Conservation (phyloP, 352 stramenopile genomes). For the Phytophthora pseudosyringae region DNA sequence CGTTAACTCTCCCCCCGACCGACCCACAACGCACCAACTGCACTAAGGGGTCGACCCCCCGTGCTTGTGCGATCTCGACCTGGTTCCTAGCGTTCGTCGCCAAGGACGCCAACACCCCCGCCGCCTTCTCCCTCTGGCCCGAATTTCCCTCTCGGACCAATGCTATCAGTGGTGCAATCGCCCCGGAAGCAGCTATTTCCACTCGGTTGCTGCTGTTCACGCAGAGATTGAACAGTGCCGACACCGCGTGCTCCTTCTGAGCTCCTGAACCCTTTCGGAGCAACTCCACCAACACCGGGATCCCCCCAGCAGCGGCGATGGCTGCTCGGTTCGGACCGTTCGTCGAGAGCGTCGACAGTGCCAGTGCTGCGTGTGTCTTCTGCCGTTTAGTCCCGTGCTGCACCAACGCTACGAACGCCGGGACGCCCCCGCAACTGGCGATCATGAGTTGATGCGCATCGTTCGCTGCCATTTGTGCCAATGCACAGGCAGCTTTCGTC, state of each 20-base stretch:
- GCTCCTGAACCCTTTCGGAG: background rate
- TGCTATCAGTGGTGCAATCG: slow-evolving; percentile 11
- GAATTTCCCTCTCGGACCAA: slow-evolving; percentile 13
- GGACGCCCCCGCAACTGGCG: background rate
- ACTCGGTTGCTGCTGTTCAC: slow-evolving; percentile 6
- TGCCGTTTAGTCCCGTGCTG: slow-evolving; percentile 10
- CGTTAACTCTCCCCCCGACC: slow-evolving; percentile 9
- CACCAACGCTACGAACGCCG: slow-evolving; percentile 9
- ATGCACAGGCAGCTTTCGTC: slow-evolving; percentile 2
- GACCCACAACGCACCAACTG: slow-evolving; percentile 2
- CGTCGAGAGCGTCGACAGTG: slow-evolving; percentile 16
- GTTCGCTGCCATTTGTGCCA: slow-evolving; percentile 1
- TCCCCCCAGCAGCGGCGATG: slow-evolving; percentile 8
- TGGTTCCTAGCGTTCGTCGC: slow-evolving; percentile 12
- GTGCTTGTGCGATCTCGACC: background rate
- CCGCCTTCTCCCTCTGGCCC: slow-evolving; percentile 19
- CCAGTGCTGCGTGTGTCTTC: slow-evolving; percentile 13
- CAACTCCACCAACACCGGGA: slow-evolving; percentile 14
- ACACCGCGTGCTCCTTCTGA: slow-evolving; percentile 16
- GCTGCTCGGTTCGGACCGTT: background rate
- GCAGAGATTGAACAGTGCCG: slow-evolving; percentile 16
- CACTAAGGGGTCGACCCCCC: slow-evolving; percentile 7
- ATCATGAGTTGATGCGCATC: background rate
- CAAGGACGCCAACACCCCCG: slow-evolving; percentile 20
- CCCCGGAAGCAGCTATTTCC: slow-evolving; percentile 1